Conservation (phyloP, 768 basidiomycete genomes). For the Mycena filopes region DNA sequence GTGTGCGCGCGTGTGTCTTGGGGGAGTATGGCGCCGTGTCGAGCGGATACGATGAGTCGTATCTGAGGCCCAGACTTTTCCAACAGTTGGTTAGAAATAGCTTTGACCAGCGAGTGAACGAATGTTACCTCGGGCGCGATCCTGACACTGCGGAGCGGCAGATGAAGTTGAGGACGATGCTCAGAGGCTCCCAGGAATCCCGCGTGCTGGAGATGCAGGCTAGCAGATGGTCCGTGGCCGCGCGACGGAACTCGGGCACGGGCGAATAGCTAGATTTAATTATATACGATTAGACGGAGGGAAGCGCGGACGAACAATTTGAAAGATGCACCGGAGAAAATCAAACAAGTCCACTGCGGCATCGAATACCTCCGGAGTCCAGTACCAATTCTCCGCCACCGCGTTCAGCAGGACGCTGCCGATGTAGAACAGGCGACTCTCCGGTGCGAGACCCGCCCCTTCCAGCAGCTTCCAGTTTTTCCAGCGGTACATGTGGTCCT, state of each 20-base stretch:
- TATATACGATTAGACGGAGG: neutral
- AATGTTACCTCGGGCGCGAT: neutral
- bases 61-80: neutral
- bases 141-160: neutral
- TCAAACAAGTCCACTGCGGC: constrained; percentile 12
- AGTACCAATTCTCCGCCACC: neutral
- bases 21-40: neutral
- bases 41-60: neutral
- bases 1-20: neutral
- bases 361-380: constrained; percentile 12
- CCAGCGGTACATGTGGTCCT: constrained; percentile 16
- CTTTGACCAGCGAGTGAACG: too few relatives aligned
- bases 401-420: neutral
- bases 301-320: neutral
- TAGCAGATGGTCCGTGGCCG: neutral
- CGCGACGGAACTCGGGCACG: neutral
- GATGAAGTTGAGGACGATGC: neutral
- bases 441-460: neutral
- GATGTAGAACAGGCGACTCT: neutral
- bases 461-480: constrained; percentile 11
- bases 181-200: neutral
- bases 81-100: neutral
- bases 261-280: neutral
- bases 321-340: neutral
- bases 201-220: neutral